Conservation (phyloP, 495 filamentous ascomycete genomes). For the Viridothelium virens region DNA sequence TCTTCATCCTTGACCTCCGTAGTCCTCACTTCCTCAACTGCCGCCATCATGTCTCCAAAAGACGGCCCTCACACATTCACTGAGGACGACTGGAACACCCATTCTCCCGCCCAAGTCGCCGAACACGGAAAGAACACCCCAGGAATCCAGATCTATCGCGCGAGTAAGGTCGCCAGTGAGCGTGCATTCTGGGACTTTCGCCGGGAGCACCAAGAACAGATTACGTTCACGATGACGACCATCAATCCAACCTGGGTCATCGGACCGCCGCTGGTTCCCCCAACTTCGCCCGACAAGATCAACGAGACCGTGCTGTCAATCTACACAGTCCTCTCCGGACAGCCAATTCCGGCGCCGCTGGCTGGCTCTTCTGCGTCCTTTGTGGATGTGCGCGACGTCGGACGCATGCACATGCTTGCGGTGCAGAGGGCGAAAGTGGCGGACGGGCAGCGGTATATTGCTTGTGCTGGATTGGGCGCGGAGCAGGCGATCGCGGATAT, state of each 20-base stretch:
- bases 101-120: background rate
- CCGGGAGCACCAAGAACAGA: background rate
- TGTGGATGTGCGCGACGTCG: background rate
- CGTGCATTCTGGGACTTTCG: background rate
- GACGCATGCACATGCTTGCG: background rate
- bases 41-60: background rate
- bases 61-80: background rate
- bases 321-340: background rate
- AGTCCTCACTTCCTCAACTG: background rate
- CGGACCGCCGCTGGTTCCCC: background rate
- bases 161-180: background rate
- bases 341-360: background rate
- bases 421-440: background rate
- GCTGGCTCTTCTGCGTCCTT: background rate
- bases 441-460: background rate
- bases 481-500: background rate
- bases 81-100: background rate
- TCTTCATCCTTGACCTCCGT: background rate
- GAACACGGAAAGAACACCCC: background rate
- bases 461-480: background rate
- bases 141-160: background rate
- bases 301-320: background rate
- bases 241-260: background rate
- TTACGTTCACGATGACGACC: background rate
- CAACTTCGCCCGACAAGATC: background rate